These are phyloP conservation scores for Curvularia spicifera DNA, from an alignment of 2,329 filamentous ascomycete genomes.

Conservation along the genomic window DNA sequence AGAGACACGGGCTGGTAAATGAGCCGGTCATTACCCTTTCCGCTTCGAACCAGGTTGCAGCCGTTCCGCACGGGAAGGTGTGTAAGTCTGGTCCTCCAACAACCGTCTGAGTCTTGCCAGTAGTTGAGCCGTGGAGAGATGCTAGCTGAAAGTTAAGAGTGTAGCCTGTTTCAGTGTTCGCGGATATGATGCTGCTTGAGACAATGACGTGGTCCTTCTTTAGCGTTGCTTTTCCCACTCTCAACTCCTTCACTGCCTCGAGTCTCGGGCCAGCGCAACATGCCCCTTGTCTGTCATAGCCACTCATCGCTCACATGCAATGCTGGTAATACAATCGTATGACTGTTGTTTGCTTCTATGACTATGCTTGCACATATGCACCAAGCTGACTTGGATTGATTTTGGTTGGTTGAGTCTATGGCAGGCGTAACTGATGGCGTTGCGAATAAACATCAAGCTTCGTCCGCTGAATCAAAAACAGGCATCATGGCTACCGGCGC, in stretches of 20 bases:
- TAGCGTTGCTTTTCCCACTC: too few species aligned
- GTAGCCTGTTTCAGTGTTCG: neutral
- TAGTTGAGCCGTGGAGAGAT: neutral
- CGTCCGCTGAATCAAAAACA: neutral
- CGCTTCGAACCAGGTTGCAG: neutral
- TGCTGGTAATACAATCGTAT: neutral
- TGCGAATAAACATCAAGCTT: neutral
- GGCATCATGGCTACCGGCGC: neutral
- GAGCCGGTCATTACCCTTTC: neutral
- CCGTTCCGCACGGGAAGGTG: neutral
- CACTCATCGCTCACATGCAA: neutral
- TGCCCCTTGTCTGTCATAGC: neutral
- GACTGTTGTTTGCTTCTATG: neutral
- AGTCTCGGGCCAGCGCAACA: neutral
- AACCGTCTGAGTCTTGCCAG: neutral
- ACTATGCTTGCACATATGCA: neutral
- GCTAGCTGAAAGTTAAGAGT: neutral
- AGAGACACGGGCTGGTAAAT: neutral
- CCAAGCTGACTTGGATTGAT: neutral
- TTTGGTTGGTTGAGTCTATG: neutral
- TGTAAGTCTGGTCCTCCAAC: neutral
- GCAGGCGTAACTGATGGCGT: neutral
- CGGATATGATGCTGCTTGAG: neutral
- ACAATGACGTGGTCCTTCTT: neutral
- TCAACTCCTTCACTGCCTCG: neutral